Percentiles rank a stretch among this genome's conserved stretches.
phyloP scores from a whole-genome alignment of 305 asterid species.

The Coffea humblotiana region DNA sequence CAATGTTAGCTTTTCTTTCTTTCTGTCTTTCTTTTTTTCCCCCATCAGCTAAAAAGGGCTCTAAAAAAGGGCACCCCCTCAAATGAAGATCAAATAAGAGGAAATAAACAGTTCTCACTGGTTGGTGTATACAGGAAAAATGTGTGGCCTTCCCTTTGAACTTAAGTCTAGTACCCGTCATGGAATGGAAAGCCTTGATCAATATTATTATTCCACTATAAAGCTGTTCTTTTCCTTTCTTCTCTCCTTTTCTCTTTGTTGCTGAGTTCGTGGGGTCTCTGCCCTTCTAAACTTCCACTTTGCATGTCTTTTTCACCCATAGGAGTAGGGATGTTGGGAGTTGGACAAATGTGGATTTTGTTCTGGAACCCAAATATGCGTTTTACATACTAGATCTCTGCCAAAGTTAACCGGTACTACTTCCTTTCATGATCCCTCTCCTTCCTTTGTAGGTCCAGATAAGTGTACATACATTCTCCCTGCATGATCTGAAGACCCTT shows the following conservation, averaged over 20 bases:
- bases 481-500: slow-evolving; percentile 2
- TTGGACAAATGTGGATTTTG: slow-evolving; percentile 33
- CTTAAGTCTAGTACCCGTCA: neutral
- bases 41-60: neutral
- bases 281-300: slow-evolving; percentile 40
- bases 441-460: slow-evolving; percentile 15
- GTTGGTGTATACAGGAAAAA: slow-evolving; percentile 1
- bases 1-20: slow-evolving; percentile 6
- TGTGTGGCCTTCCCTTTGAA: neutral
- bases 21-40: neutral
- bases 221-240: slow-evolving; percentile 28
- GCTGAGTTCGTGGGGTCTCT: slow-evolving; percentile 24
- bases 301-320: slow-evolving; percentile 27
- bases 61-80: neutral
- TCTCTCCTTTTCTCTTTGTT: slow-evolving; percentile 9
- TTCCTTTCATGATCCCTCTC: slow-evolving; percentile 6
- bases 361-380: slow-evolving; percentile 36
- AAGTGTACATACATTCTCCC: slow-evolving; percentile 16
- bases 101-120: neutral
- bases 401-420: slow-evolving; percentile 8
- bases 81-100: neutral
- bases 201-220: slow-evolving; percentile 20
- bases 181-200: slow-evolving; percentile 18
- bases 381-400: slow-evolving; percentile 1
- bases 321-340: neutral